A percentile compares a stretch with the other conserved stretches of the same genome.
phyloP scores from a whole-genome alignment of 83 land plant genomes.

The Picea abies region DNA sequence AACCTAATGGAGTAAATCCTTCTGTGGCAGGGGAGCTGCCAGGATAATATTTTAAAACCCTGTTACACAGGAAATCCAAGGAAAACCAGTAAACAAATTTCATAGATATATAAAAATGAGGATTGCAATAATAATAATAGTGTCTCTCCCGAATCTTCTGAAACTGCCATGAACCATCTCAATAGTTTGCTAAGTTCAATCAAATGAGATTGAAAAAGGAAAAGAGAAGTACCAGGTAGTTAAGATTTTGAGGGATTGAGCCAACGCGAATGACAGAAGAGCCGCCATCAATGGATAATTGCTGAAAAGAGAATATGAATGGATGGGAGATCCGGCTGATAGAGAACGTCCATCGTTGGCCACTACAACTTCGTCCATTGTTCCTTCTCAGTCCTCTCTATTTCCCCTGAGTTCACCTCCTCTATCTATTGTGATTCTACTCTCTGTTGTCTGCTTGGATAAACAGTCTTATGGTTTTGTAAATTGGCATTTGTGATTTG shows the following conservation, averaged over 20 bases:
- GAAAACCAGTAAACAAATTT: not conserved
- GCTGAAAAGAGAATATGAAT: not conserved
- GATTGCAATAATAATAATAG: not conserved
- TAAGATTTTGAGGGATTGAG: slow-evolving; percentile 16
- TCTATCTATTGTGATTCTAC: too few relatives aligned
- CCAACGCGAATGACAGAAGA: slow-evolving; percentile 13
- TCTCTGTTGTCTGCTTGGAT: too few relatives aligned
- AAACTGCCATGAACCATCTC: not conserved
- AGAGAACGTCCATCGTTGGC: slow-evolving; percentile 3
- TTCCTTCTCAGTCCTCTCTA: not conserved
- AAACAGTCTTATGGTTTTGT: too few relatives aligned
- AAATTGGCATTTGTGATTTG: too few relatives aligned
- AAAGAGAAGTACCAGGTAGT: slow-evolving; percentile 19
- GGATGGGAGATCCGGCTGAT: not conserved
- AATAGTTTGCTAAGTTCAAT: not conserved
- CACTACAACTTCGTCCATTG: slow-evolving; percentile 9
- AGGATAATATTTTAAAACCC: not conserved
- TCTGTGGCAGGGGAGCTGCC: not conserved
- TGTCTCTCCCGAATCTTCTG: not conserved
- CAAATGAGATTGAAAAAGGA: not conserved
- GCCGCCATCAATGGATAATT: slow-evolving; percentile 12
- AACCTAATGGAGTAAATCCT: not conserved
- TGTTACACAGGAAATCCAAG: not conserved
- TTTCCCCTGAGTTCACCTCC: too few relatives aligned
- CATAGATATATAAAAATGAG: not conserved